These are phyloP conservation scores for Thraustochytrium striatum DNA, from an alignment of 352 stramenopile genomes.

Conservation along the genomic window DNA sequence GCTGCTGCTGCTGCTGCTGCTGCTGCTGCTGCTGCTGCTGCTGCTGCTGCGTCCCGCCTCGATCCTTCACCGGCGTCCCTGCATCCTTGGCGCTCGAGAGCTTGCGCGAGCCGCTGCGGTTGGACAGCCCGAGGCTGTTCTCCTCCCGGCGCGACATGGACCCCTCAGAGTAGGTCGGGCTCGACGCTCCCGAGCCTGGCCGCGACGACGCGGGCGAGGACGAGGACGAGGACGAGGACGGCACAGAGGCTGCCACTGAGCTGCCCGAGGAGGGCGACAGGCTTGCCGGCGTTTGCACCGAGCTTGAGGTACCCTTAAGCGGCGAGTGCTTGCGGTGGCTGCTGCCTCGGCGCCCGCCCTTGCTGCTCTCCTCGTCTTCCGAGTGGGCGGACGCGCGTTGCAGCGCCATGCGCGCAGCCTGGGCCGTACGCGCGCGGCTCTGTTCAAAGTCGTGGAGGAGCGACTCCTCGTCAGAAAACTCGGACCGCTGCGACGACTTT, in stretches of 20 bases:
- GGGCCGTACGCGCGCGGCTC: conserved; percentile 14
- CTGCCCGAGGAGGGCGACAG: too few species aligned
- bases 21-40: background rate
- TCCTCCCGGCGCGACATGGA: too few species aligned
- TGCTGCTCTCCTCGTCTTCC: conserved; percentile 28
- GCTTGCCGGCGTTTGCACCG: background rate
- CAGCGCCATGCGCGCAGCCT: conserved; percentile 31
- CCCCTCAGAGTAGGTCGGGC: background rate
- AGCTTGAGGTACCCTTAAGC: background rate
- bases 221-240: background rate
- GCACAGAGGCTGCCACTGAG: background rate
- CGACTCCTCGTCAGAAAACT: background rate
- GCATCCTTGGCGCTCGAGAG: background rate
- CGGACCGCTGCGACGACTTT: conserved; percentile 2
- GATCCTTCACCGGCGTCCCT: too few species aligned
- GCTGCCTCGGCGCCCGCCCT: background rate
- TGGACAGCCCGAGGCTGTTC: too few species aligned
- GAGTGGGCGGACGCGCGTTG: conserved; percentile 37
- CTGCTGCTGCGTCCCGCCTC: background rate
- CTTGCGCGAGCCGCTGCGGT: background rate
- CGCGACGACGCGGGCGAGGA: background rate
- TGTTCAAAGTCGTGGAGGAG: conserved; percentile 23
- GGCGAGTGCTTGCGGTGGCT: background rate
- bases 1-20: background rate
- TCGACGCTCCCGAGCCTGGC: background rate